These are phyloP conservation scores for Hyaloscypha hepaticicola DNA, from an alignment of 495 filamentous ascomycete species.

Conservation along the genomic window DNA sequence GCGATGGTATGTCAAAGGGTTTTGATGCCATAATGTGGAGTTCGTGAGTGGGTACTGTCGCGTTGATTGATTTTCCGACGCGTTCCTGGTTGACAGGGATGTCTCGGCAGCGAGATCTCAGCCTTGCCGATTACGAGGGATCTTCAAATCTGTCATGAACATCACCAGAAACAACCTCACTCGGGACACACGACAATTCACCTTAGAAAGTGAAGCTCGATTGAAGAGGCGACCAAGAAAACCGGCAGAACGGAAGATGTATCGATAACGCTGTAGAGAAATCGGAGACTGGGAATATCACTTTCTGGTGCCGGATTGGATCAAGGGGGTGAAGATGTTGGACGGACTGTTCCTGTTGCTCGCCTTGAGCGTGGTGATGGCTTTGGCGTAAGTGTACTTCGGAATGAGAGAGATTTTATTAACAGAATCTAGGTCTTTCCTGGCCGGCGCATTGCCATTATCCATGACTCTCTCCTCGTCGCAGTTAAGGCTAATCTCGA, in stretches of 20 bases:
- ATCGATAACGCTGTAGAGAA: conserved; percentile 7
- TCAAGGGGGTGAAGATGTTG: conserved; percentile 42
- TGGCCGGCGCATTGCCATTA: conserved; percentile 89
- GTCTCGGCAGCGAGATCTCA: conserved; percentile 1
- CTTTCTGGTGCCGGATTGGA: background rate
- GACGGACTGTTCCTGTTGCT: conserved; percentile 87
- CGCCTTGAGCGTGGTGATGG: conserved; percentile 84
- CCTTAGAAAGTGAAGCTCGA: background rate
- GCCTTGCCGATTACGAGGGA: conserved; percentile 13
- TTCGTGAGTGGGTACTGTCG: background rate
- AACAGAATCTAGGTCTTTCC: conserved; percentile 72
- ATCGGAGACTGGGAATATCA: background rate
- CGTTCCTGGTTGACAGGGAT: conserved; percentile 17
- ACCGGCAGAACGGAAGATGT: conserved; percentile 1
- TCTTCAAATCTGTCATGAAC: conserved; percentile 9
- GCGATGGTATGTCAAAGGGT: background rate
- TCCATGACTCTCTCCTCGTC: conserved; percentile 87
- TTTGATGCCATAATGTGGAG: background rate
- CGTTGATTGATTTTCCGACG: conserved; percentile 23
- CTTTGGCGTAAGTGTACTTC: conserved; percentile 71
- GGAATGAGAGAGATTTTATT: background rate
- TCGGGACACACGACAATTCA: background rate
- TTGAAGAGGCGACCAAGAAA: background rate
- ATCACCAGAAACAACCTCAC: background rate
- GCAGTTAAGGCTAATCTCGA: conserved; percentile 84